Conservation (phyloP, 31 red algal species). For the Asparagopsis taxiformis region DNA sequence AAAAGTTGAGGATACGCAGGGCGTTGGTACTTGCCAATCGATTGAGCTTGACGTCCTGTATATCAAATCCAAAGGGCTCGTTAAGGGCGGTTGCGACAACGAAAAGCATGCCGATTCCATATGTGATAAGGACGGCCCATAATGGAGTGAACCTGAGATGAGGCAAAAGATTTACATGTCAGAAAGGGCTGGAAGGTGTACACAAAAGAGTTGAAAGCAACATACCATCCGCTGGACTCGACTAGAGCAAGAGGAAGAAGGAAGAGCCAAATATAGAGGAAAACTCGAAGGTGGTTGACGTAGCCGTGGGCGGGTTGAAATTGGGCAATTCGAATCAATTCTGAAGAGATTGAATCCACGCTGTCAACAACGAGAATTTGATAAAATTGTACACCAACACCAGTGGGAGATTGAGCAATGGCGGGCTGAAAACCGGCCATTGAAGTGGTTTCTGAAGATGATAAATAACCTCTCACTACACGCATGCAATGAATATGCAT, state of each 20-base stretch:
- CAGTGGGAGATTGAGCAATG: conserved; percentile 2
- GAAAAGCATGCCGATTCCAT: no score
- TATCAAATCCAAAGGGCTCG: neutral
- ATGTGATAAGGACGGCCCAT: conserved; percentile 1
- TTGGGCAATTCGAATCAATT: conserved; percentile 13
- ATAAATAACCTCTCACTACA: conserved; percentile 38
- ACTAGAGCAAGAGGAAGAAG: conserved; percentile 43
- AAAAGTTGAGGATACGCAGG: no score
- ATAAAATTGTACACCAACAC: conserved; percentile 11
- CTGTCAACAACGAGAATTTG: conserved; percentile 19
- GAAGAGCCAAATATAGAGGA: conserved; percentile 60
- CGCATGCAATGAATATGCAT: no score
- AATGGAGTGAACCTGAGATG: conserved; percentile 52
- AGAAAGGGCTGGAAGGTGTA: neutral
- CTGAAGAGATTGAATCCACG: conserved; percentile 3
- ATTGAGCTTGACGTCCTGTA: neutral
- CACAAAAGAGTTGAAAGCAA: neutral
- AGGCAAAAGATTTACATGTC: no score
- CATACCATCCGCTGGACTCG: conserved; percentile 52
- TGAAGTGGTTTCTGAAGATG: conserved; percentile 27
- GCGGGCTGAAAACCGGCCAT: no score
- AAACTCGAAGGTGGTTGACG: conserved; percentile 36
- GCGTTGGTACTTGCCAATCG: no score
- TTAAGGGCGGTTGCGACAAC: no score
- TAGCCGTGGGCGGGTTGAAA: conserved; percentile 44